A percentile compares a stretch with the other conserved stretches of the same genome.
Evolutionary conservation across 1,284 basidiomycete genomes (phyloP).

Genomic region (Cryptococcus hybrid): DNA sequence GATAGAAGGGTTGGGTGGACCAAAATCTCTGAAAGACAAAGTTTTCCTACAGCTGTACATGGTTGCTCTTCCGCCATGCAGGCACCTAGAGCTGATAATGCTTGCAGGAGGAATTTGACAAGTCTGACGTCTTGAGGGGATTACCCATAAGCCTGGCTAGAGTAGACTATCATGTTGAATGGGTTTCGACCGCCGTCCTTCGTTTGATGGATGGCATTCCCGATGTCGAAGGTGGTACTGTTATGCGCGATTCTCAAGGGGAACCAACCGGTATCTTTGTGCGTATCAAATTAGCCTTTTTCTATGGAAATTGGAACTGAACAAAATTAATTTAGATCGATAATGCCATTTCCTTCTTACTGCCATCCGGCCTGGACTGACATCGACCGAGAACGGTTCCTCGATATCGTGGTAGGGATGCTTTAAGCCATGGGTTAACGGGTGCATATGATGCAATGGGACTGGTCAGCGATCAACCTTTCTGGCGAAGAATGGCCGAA

Average conservation of each 20-base stretch:
- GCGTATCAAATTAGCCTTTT: conserved; percentile 9
- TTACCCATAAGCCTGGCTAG: conserved; percentile 68
- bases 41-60: conserved; percentile 72
- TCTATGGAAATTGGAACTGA: conserved; percentile 25
- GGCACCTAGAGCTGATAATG: too few relatives aligned
- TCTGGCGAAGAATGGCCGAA: conserved; percentile 65
- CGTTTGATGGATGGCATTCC: conserved; percentile 58
- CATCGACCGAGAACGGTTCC: conserved; percentile 58
- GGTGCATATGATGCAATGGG: conserved; percentile 78
- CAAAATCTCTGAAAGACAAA: conserved; percentile 64
- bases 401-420: conserved; percentile 51
- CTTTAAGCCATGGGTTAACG: conserved; percentile 70
- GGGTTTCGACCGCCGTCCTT: conserved; percentile 71
- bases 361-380: conserved; percentile 58
- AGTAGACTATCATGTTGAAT: conserved; percentile 81
- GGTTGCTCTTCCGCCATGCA: too few relatives aligned
- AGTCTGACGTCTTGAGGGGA: conserved; percentile 62
- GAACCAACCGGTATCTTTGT: conserved; percentile 65
- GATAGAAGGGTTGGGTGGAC: conserved; percentile 87
- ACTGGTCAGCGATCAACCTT: conserved; percentile 57
- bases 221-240: conserved; percentile 68
- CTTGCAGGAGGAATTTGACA: conserved; percentile 60
- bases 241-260: conserved; percentile 64
- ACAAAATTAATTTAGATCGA: conserved; percentile 24
- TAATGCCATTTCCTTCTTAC: conserved; percentile 46